Base-by-base conservation (phyloP, 768 basidiomycete genomes). In the Tricholoma flavovirens region DNA sequence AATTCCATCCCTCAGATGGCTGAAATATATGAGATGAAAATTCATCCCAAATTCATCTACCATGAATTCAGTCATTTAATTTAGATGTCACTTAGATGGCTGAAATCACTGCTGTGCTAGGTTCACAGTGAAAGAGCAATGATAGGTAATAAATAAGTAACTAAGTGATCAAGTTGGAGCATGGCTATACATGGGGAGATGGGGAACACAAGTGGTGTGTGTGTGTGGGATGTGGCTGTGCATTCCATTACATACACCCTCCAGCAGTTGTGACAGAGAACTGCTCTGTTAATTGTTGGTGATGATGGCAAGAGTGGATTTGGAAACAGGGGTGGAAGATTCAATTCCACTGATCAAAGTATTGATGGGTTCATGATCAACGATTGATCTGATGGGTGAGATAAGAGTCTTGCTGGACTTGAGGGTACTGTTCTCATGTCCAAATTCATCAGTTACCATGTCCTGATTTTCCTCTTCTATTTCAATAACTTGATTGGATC, bases 161-260 rank as follows among this genome's bases (percentile, higher is more conserved):
- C 38, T 8, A 19, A 17, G 42, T 5, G 12, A 43, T 12, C 19
- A 22, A 43, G 19, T 43, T 9, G 9, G 21, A 11, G 19, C 3
- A 10, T 22, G 42, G 42, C 35, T 40, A 17, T 40, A 19, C 9
- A n/a, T n/a, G n/a, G 6, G 38, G 38, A n/a, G 38, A 40, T 8
- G 7, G n/a, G 62, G 73, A n/a, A 35, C 79, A 76, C 74, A 65
- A 55, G 36, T 14, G 12, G 12, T 14, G 42, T 8, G 22, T 30
- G 55, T 36, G 36, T 15, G 12, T 36, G 36, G 36, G 35, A 36
- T 36, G 35, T 36, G 35, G 35, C 35, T 36, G 35, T 36, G 35
- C 35, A 36, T 36, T 36, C 35, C 35, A 5, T 36, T 5, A 36
- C 30, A 32, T 26, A n/a, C n/a, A n/a, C 36, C n/a, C 36, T 38